Evolutionary conservation across 345 rosid genomes (phyloP), one percentile per base, ranked within the genome.

Genomic region (Syzygium aqueum): DNA sequence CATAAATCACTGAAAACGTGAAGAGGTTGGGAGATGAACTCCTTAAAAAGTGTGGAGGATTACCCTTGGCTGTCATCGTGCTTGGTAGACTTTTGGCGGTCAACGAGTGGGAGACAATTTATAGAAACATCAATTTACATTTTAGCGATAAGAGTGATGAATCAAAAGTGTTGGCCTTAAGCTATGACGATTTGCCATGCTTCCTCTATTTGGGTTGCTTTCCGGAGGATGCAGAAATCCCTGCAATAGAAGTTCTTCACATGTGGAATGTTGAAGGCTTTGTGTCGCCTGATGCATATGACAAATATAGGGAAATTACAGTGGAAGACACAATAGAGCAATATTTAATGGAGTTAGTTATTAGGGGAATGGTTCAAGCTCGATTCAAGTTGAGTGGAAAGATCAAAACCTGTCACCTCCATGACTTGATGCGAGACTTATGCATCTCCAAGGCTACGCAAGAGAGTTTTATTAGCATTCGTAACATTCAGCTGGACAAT

Each of bases 261-360:
- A 89, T 92, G 87, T 94, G 93, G 95, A 87, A 90, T 27, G 93
- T 92, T 3, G 93, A 92, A 85, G 95, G 95, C 46, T 77, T 94
- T 56, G 84, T 93, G 52, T 23, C 88, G 5, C 78, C 22, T n/a
- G 40, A n/a, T 13, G 4, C 11, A 63, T 67, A 61, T 6, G 67
- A 53, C 2, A 2, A 46, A 53, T 84, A 51, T 12, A 85, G 89
- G 37, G 89, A 87, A 52, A 88, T 73, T 23, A 46, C 57, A 2
- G 49, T 88, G 83, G 92, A 87, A 67, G 92, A 94, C 85, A 86
- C 84, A 5, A 91, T 89, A 3, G 87, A 92, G 43, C 21, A 54
- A 54, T 88, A 85, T 56, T 73, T 92, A 28, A 63, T 50, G 37
- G 89, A 90, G 87, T 86, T 94, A 59, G 73, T 84, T 1, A 84